These are phyloP conservation scores for Peniophora sp. DNA, from an alignment of 1,284 basidiomycete species.

Conservation along the genomic window DNA sequence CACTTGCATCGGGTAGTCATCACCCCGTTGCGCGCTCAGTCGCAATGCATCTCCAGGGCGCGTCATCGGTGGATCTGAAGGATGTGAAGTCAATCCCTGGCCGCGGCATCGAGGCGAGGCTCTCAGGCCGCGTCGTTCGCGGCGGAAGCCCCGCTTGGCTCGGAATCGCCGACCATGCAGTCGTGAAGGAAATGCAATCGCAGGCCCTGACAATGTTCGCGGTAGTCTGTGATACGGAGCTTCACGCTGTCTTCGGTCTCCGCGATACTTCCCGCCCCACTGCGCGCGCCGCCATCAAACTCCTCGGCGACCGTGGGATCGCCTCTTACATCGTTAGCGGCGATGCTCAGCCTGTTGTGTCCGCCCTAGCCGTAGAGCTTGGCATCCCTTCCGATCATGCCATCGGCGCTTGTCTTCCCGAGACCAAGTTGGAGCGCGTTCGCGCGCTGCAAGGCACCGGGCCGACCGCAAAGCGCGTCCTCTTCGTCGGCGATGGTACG, in stretches of 20 bases:
- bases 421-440: conserved; percentile 42
- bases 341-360: conserved; percentile 44
- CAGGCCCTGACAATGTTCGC: conserved; percentile 28
- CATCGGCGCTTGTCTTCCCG: conserved; percentile 39
- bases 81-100: conserved; percentile 25
- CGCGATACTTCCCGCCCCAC: conserved; percentile 41
- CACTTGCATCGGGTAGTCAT: conserved; percentile 13
- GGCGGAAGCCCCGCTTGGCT: conserved; percentile 31
- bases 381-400: conserved; percentile 33
- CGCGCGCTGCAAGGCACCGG: conserved; percentile 20
- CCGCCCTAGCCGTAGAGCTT: conserved; percentile 33
- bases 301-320: conserved; percentile 29
- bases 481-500: conserved; percentile 41
- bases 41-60: conserved; percentile 11
- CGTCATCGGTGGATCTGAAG: conserved; percentile 9
- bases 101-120: conserved; percentile 26
- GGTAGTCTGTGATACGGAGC: conserved; percentile 20
- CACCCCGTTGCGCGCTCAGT: conserved; percentile 25
- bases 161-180: conserved; percentile 14
- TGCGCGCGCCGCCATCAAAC: conserved; percentile 28
- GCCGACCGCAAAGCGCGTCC: conserved; percentile 17
- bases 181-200: conserved; percentile 13
- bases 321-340: conserved; percentile 45
- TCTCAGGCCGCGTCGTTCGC: conserved; percentile 19
- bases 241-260: conserved; percentile 36